phyloP scores from a whole-genome alignment of 164 flowering plant genomes.

The Chloranthus sessilifolius region DNA sequence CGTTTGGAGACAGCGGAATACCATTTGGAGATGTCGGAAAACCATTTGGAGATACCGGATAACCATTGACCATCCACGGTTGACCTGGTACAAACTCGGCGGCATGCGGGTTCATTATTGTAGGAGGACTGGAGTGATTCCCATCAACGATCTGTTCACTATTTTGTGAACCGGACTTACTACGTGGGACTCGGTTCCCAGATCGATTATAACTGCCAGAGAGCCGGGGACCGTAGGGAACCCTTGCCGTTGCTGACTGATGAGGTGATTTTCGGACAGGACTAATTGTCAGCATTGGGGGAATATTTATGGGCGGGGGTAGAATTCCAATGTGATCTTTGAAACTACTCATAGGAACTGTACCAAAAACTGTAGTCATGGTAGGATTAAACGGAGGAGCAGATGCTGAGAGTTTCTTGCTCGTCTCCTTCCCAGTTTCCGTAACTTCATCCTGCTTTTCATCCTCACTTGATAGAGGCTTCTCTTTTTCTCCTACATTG shows the following conservation, averaged over 20 bases:
- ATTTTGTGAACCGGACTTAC: conserved; percentile 38
- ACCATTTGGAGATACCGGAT: conserved; percentile 48
- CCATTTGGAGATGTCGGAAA: conserved; percentile 38
- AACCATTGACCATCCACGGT: conserved; percentile 50
- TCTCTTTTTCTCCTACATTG: conserved; percentile 19
- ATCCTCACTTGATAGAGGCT: conserved; percentile 11
- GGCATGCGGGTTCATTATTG: conserved; percentile 77
- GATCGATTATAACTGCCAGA: conserved; percentile 67
- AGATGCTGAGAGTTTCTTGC: conserved; percentile 80
- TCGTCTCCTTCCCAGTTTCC: conserved; percentile 38
- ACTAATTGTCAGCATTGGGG: conserved; percentile 44
- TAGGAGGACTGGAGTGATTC: conserved; percentile 25
- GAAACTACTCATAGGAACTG: conserved; percentile 28
- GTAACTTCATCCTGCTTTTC: conserved; percentile 27
- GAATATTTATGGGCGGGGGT: conserved; percentile 39
- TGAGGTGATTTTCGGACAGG: conserved; percentile 72
- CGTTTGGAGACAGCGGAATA: conserved; percentile 28
- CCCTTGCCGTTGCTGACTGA: conserved; percentile 74
- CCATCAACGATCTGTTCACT: conserved; percentile 32
- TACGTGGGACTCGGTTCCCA: conserved; percentile 35
- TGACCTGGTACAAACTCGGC: conserved; percentile 69
- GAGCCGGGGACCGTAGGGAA: conserved; percentile 76
- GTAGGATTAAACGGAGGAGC: conserved; percentile 81
- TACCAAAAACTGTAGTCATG: conserved; percentile 23
- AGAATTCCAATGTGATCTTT: conserved; percentile 42